Conservation (phyloP, 345 rosid genomes). For the Noccaea bulbosa region DNA sequence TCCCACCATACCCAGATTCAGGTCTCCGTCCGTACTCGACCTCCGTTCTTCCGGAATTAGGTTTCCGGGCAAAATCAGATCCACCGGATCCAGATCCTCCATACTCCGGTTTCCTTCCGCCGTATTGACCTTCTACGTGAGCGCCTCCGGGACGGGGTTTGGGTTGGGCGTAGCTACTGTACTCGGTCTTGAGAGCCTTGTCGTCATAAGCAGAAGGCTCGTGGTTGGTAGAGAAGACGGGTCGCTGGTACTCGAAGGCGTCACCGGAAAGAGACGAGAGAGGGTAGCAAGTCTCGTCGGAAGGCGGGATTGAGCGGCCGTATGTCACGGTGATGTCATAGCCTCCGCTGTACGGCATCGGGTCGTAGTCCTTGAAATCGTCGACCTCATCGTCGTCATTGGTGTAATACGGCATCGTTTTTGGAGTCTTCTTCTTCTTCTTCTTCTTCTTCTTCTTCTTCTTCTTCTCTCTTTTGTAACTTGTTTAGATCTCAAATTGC, state of each 20-base stretch:
- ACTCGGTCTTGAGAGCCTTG: constrained; percentile 63
- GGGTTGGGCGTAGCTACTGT: constrained; percentile 72
- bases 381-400: constrained; percentile 57
- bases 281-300: constrained; percentile 70
- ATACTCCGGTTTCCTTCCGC: constrained; percentile 31
- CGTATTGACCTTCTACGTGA: constrained; percentile 34
- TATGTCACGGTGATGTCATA: constrained; percentile 65
- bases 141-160: constrained; percentile 56
- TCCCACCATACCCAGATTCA: constrained; percentile 40
- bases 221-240: constrained; percentile 54
- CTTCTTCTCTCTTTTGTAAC: neutral
- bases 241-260: constrained; percentile 69
- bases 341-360: constrained; percentile 90
- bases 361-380: constrained; percentile 78
- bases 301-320: constrained; percentile 75
- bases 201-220: constrained; percentile 72
- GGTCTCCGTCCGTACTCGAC: constrained; percentile 46
- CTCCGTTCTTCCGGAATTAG: constrained; percentile 38
- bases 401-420: constrained; percentile 81
- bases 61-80: constrained; percentile 34
- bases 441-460: neutral
- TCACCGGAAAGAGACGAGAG: constrained; percentile 52
- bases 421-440: neutral
- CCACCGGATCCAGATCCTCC: constrained; percentile 41
- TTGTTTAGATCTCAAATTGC: neutral